Conservation (phyloP, 768 basidiomycete genomes). For the Boletus sensibilis region DNA sequence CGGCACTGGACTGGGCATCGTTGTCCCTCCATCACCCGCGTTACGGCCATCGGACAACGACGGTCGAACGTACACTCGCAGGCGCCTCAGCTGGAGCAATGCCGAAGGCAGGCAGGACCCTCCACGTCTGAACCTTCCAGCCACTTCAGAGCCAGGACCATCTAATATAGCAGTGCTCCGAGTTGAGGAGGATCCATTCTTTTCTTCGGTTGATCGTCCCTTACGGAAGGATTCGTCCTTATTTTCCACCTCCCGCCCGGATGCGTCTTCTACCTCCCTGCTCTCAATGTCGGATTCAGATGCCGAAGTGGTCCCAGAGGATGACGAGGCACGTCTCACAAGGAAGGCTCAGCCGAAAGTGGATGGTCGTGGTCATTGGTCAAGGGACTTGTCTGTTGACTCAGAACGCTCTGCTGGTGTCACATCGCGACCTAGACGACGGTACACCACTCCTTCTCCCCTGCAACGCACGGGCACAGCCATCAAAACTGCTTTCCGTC, state of each 20-base stretch:
- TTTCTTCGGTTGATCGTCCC: conserved; percentile 39
- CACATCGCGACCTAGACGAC: conserved; percentile 40
- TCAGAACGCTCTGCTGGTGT: conserved; percentile 47
- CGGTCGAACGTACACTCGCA: conserved; percentile 40
- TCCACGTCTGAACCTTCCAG: conserved; percentile 38
- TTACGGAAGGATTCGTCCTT: conserved; percentile 31
- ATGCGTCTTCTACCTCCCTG: conserved; percentile 54
- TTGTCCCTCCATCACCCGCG: conserved; percentile 55
- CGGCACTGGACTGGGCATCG: conserved; percentile 42
- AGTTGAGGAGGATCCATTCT: conserved; percentile 48
- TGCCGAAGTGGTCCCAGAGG: conserved; percentile 48
- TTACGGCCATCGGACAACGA: conserved; percentile 34
- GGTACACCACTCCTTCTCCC: conserved; percentile 52
- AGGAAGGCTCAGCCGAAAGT: conserved; percentile 38
- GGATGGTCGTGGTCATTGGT: conserved; percentile 28
- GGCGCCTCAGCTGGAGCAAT: conserved; percentile 59
- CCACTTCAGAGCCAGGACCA: conserved; percentile 21
- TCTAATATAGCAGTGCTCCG: conserved; percentile 18
- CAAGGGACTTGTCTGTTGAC: conserved; percentile 35
- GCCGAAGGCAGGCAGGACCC: conserved; percentile 48
- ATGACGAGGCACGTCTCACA: conserved; percentile 60
- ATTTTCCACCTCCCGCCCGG: conserved; percentile 45
- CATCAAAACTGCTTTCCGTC: conserved; percentile 55
- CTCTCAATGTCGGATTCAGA: conserved; percentile 34
- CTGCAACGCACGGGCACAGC: conserved; percentile 60